Evolutionary conservation across 1,284 basidiomycete genomes (phyloP).

Genomic region (Sphaerobolus stellatus): DNA sequence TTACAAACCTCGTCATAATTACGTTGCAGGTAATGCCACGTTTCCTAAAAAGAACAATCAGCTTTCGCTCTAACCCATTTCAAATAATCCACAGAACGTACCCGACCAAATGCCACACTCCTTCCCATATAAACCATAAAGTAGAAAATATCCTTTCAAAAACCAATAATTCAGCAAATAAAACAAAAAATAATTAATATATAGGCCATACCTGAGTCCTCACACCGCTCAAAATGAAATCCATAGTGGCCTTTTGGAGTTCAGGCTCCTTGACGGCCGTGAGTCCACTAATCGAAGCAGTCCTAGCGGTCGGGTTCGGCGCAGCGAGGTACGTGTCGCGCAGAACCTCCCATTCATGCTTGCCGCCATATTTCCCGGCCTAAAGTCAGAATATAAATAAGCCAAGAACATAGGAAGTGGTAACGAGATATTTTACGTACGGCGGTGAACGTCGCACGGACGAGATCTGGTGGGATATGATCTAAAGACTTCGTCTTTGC

Average conservation of each 20-base stretch:
- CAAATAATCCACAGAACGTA: neutral
- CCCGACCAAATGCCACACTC: constrained; percentile 46
- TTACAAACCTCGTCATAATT: constrained; percentile 62
- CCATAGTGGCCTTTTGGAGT: constrained; percentile 58
- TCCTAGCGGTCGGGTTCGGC: constrained; percentile 68
- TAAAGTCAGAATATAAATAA: constrained; percentile 27
- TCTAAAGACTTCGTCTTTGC: constrained; percentile 75
- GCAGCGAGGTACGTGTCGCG: constrained; percentile 72
- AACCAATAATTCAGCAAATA: constrained; percentile 43
- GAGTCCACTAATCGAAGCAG: constrained; percentile 61
- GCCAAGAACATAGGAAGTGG: constrained; percentile 21
- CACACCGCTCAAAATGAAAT: constrained; percentile 47
- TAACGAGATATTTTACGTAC: constrained; percentile 41
- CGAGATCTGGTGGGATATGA: constrained; percentile 76
- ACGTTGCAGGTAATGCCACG: constrained; percentile 48
- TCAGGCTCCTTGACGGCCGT: constrained; percentile 43
- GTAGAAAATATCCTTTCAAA: constrained; percentile 66
- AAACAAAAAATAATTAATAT: neutral
- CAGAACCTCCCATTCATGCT: constrained; percentile 75
- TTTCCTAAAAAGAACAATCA: constrained; percentile 25
- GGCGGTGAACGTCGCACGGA: constrained; percentile 49
- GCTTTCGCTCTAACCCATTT: constrained; percentile 37
- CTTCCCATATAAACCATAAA: constrained; percentile 45
- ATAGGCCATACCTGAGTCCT: neutral
- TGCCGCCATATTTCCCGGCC: constrained; percentile 75